These are phyloP conservation scores for Scenedesmus sp. DNA, from an alignment of 163 green algal species.

Conservation along the genomic window DNA sequence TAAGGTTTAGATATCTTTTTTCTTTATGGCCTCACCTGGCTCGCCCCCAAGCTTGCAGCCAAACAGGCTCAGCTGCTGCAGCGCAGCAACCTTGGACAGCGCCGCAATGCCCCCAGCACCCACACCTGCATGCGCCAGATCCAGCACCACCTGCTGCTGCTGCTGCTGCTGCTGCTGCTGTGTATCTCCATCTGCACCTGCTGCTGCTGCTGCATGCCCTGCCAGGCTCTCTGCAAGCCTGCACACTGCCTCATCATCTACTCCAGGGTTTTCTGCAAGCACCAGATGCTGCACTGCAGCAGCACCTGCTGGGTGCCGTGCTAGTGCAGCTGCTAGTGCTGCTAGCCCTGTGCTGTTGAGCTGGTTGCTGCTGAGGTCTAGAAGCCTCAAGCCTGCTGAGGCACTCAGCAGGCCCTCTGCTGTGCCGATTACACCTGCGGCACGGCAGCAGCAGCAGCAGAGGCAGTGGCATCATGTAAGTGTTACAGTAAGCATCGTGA, in stretches of 20 bases:
- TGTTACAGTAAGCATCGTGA: background rate
- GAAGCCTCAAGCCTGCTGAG: background rate
- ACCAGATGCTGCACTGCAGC: slow-evolving; percentile 35
- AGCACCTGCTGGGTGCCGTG: background rate
- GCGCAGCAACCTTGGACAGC: background rate
- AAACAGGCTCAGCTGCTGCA: slow-evolving; percentile 49
- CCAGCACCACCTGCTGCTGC: slow-evolving; percentile 8
- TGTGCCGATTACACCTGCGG: slow-evolving; percentile 36
- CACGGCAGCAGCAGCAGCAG: background rate
- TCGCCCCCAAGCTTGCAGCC: slow-evolving; percentile 26
- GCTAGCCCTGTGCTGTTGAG: background rate
- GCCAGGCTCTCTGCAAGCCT: background rate
- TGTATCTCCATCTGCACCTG: background rate
- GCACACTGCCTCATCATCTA: slow-evolving; percentile 21
- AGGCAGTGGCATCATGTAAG: background rate
- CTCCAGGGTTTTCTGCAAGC: slow-evolving; percentile 17
- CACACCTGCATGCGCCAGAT: background rate
- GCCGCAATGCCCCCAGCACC: slow-evolving; percentile 32
- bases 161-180: slow-evolving; percentile 25
- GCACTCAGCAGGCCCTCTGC: slow-evolving; percentile 38
- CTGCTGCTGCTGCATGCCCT: background rate
- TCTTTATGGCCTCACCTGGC: background rate
- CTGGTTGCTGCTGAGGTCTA: slow-evolving; percentile 49
- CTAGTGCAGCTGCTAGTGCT: slow-evolving; percentile 20
- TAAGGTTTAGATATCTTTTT: no score